Evolutionary conservation across 768 basidiomycete species (phyloP).

Genomic region (Podaxis carcinomalis): DNA sequence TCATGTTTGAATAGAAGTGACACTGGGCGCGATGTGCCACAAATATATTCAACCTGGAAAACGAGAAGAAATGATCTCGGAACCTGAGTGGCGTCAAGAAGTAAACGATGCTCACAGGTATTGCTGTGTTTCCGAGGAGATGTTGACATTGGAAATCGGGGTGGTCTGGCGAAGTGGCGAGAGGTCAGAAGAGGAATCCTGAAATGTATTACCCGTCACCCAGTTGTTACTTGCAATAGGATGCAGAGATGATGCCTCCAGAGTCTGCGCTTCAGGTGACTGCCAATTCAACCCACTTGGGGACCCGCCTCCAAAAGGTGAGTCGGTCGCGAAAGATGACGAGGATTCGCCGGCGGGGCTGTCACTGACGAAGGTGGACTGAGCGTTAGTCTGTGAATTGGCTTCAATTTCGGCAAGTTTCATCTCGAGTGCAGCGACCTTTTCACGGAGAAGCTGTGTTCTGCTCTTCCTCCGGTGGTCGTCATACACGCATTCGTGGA

Average conservation of each 20-base stretch:
- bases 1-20: conserved; percentile 48
- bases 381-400: conserved; percentile 23
- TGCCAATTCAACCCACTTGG: not conserved
- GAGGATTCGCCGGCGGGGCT: not conserved
- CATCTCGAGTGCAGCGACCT: conserved; percentile 47
- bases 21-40: conserved; percentile 55
- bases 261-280: not conserved
- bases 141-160: conserved; percentile 5
- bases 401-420: conserved; percentile 51
- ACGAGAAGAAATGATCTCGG: not conserved
- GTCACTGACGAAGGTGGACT: conserved; percentile 7
- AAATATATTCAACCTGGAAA: conserved; percentile 47
- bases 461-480: conserved; percentile 57
- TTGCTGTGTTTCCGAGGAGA: conserved; percentile 25
- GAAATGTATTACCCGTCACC: not conserved
- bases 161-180: conserved; percentile 9
- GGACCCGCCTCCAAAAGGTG: not conserved
- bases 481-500: conserved; percentile 53
- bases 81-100: not conserved
- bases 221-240: conserved; percentile 7
- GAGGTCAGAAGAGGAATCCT: conserved; percentile 1
- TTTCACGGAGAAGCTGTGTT: conserved; percentile 54
- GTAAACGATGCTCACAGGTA: conserved; percentile 27
- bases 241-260: not conserved
- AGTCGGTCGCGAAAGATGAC: not conserved